phyloP scores from a whole-genome alignment of 176 grass and related monocot species.

The Leersia perrieri region DNA sequence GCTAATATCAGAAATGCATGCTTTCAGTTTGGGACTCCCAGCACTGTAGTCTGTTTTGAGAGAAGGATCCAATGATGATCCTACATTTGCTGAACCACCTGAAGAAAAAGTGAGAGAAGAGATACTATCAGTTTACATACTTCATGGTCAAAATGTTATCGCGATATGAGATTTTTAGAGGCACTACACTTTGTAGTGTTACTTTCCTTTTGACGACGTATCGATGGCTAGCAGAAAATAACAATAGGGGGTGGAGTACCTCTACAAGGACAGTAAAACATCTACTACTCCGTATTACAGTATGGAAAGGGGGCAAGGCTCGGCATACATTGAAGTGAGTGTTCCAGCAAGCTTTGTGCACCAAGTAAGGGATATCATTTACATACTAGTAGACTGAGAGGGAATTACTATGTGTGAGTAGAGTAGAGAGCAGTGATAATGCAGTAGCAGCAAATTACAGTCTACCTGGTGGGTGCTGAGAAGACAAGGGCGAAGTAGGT shows the following conservation, averaged over 20 bases:
- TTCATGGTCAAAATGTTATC: neutral
- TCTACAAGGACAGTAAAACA: neutral
- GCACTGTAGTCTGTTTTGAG: slow-evolving; percentile 41
- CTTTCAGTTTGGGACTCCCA: slow-evolving; percentile 37
- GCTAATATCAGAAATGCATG: slow-evolving; percentile 63
- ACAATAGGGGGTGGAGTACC: neutral
- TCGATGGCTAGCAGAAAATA: too few relatives aligned
- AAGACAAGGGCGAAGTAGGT: slow-evolving; percentile 50
- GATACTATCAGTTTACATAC: neutral
- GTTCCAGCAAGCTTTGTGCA: neutral
- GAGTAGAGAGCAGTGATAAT: too few relatives aligned
- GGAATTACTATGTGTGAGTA: neutral
- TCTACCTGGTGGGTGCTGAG: slow-evolving; percentile 57
- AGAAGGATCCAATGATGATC: slow-evolving; percentile 44
- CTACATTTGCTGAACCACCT: slow-evolving; percentile 32
- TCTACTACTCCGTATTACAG: too few relatives aligned
- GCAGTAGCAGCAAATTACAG: slow-evolving; percentile 20
- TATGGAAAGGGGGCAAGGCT: too few relatives aligned
- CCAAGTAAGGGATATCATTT: neutral
- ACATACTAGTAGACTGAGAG: neutral
- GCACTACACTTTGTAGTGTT: neutral
- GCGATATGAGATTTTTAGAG: neutral
- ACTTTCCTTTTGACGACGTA: too few relatives aligned
- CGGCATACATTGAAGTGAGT: neutral
- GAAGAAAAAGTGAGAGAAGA: neutral